A percentile compares a stretch with the other conserved stretches of the same genome.
Evolutionary conservation across 1,284 basidiomycete genomes (phyloP).

Genomic region (Clitocybe nebularis): DNA sequence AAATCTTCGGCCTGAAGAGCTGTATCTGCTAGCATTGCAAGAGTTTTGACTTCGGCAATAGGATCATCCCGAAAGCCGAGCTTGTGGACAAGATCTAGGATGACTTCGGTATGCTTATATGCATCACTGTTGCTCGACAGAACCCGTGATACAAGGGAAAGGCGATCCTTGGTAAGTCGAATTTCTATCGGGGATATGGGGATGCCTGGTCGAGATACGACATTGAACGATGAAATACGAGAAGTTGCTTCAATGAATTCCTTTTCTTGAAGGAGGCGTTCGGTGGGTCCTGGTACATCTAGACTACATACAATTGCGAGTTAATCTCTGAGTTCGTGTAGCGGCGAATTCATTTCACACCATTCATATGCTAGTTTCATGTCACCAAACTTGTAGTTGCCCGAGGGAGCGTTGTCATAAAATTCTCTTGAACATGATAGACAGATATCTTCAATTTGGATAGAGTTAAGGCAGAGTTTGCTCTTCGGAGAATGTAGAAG

Average conservation of each 20-base stretch:
- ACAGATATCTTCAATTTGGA: constrained; percentile 72
- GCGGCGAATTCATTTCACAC: constrained; percentile 41
- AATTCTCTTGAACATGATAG: constrained; percentile 80
- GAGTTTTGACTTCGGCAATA: constrained; percentile 72
- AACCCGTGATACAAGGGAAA: constrained; percentile 78
- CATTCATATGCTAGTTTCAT: constrained; percentile 96
- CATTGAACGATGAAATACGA: constrained; percentile 78
- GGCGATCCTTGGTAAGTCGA: constrained; percentile 80
- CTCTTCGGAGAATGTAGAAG: constrained; percentile 55
- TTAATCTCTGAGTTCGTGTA: background rate
- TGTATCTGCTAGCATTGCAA: constrained; percentile 86
- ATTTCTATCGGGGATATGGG: constrained; percentile 88
- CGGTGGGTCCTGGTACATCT: constrained; percentile 63
- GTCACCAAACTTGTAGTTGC: constrained; percentile 87
- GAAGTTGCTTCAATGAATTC: constrained; percentile 95
- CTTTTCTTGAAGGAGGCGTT: constrained; percentile 64
- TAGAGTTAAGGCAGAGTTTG: constrained; percentile 47
- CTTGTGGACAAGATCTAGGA: constrained; percentile 84
- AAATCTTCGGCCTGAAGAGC: constrained; percentile 82
- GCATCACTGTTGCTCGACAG: constrained; percentile 80
- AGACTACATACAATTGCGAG: constrained; percentile 48
- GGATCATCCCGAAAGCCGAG: constrained; percentile 74
- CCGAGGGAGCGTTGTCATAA: constrained; percentile 89
- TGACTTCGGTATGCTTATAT: constrained; percentile 85
- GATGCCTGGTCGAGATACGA: constrained; percentile 69